Evolutionary conservation across 352 stramenopile genomes (phyloP).

Genomic region (Thalassiosira mediterranea): DNA sequence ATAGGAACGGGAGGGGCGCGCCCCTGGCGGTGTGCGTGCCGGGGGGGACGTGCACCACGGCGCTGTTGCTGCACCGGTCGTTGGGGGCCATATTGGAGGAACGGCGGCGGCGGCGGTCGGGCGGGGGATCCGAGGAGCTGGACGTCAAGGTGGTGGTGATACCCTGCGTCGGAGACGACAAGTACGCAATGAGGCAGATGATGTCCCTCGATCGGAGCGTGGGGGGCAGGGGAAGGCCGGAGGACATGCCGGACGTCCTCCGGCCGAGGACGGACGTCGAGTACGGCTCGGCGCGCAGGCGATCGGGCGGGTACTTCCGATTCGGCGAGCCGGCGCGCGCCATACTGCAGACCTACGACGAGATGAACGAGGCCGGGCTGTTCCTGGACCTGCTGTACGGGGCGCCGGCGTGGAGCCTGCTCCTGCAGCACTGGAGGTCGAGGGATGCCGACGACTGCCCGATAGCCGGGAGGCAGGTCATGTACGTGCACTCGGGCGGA

Average conservation of each 20-base stretch:
- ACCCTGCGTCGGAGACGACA: constrained; percentile 76
- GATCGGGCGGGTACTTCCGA: constrained; percentile 51
- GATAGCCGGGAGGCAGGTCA: constrained; percentile 65
- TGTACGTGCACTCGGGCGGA: constrained; percentile 82
- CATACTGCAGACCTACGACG: constrained; percentile 69
- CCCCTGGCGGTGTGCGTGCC: constrained; percentile 69
- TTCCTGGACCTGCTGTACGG: constrained; percentile 79
- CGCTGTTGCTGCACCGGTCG: constrained; percentile 63
- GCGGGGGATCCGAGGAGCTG: constrained; percentile 39
- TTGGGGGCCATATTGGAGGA: constrained; percentile 40
- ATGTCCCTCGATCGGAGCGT: constrained; percentile 58
- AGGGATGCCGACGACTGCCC: constrained; percentile 34
- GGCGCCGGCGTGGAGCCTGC: constrained; percentile 64
- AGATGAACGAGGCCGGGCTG: constrained; percentile 68
- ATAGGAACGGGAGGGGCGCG: constrained; percentile 50
- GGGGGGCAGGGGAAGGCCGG: constrained; percentile 31
- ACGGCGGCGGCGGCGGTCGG: constrained; percentile 7
- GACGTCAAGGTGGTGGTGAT: constrained; percentile 79
- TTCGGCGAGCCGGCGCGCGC: constrained; percentile 69
- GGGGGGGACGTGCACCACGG: constrained; percentile 77
- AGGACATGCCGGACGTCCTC: constrained; percentile 70
- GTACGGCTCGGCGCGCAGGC: constrained; percentile 27
- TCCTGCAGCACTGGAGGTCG: constrained; percentile 70
- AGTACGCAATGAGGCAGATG: constrained; percentile 77
- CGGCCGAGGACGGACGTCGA: constrained; percentile 39